Conservation (phyloP, 2,329 filamentous ascomycete species). For the Phialemoniopsis sp. region DNA sequence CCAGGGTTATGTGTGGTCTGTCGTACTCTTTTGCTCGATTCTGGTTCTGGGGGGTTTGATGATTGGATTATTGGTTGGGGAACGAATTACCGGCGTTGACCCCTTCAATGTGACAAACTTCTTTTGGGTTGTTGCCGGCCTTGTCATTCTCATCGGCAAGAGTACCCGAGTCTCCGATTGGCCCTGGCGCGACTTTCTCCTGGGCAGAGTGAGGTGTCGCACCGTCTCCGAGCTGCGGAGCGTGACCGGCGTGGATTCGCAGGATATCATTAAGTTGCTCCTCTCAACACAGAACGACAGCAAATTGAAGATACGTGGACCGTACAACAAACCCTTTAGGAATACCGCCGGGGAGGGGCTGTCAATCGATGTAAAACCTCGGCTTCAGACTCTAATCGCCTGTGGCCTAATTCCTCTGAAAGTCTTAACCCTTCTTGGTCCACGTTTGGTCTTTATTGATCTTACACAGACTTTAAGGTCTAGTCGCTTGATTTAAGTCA, state of each 20-base stretch:
- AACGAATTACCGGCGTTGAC: conserved; percentile 21
- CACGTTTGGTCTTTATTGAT: no score
- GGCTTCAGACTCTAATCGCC: no score
- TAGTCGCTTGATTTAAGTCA: no score
- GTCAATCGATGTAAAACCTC: no score
- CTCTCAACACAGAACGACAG: no score
- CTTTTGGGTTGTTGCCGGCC: conserved; percentile 18
- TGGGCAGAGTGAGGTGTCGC: conserved; percentile 15
- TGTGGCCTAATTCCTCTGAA: no score
- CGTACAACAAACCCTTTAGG: no score
- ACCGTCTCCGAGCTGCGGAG: conserved; percentile 16
- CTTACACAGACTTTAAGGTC: no score
- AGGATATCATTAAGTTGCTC: conserved; percentile 9
- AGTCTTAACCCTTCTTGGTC: no score
- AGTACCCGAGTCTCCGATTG: conserved; percentile 15
- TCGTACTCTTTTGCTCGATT: background rate
- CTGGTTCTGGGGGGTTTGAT: conserved; percentile 17
- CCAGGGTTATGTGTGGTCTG: conserved; percentile 2
- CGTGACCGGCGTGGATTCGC: conserved; percentile 14
- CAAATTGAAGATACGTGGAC: no score
- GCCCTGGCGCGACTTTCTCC: conserved; percentile 23
- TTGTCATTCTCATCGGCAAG: conserved; percentile 19
- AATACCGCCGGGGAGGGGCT: no score
- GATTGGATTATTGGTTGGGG: conserved; percentile 16
- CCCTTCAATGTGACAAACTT: conserved; percentile 22